Base-by-base conservation (phyloP, 108 stramenopile species). In the Ochromonas danica region DNA sequence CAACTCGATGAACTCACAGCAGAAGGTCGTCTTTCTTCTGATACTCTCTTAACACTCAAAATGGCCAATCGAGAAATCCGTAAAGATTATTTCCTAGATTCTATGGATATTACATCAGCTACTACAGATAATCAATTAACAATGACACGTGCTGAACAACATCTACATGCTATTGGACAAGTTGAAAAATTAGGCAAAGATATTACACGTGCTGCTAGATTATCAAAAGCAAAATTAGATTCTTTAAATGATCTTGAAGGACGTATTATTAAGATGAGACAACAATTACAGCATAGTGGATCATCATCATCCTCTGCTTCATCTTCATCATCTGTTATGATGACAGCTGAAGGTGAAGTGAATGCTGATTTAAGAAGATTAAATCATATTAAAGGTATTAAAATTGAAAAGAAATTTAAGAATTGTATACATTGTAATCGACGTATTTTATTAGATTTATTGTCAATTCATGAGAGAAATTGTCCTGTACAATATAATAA, bases 191-290 rank as follows among this genome's bases (percentile, higher is more conserved):
- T 75, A 31, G 51, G 10, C 3, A 75, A 75, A 33, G 72, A 75
- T 75, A 41, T 75, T 30, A 36, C 36, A 3, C 72, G 72, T 75
- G 51, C 72, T 27, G 3, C 72, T 28, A 6, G 72, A 14, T 36
- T 75, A 6, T 14, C 14, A 14, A 75, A 75, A 75, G 14, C 72
- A 10, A 6, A 33, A 36, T 17, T 75, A 25, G 72, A 75, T 75
- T 17, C 72, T 6, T 41, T 75, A 14, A 75, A 10, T 31, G 72
- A 75, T 75, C 25, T 75, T 6, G 72, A 75, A 25, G 41, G 41
- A 33, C 72, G 72, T 33, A 75, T 75, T 33, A 39, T 27, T 6
- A 75, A 6, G 41, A 75, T 75, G 72, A 27, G 72, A 27, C 6
- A 36, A 42, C 43, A 75, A 36, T 41, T 75, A 28, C 17, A 75